Base-by-base conservation (phyloP, 1,284 basidiomycete species). In the Microbotryum silenes-acaulis region DNA sequence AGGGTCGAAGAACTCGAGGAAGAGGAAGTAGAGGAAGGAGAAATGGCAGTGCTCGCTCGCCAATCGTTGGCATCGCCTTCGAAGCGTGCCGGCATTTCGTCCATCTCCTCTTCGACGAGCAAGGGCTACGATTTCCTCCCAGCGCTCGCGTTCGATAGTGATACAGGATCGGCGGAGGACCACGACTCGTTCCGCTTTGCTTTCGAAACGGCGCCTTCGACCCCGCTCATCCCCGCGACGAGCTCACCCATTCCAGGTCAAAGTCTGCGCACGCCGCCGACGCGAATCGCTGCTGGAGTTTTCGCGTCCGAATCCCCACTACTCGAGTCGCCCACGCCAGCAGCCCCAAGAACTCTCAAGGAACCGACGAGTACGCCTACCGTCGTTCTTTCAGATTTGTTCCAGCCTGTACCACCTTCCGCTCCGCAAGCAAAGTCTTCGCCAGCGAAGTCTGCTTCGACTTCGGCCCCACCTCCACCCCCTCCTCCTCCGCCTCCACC, bases 401-500 rank as follows among this genome's bases (percentile, higher is more conserved):
- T 33, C 12, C 51, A 27, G 12, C 27, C 51, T 25, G 25, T 33
- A 4, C 51, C 51, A 91, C 66, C 44, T 14, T 48, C 60, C 10
- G 47, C 52, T 14, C 31, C 51, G 33, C 37, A 42, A 18, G 37
- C 37, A 18, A 42, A 42, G 12, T 42, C 37, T 12, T 42, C 37
- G 14, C 37, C 37, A 18, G 14, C 37, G 12, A 42, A 42, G 16
- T 2, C 57, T 45, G 6, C 60, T 20, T 50, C 58, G 3, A 54
- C 59, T 2, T 51, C 60, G 27, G 46, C 57, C 6, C 56, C 37
- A 6, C 25, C 50, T 12, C 48, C 56, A 20, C 33, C 52, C 27
- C 50, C 60, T 18, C 46, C 45, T 18, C 44, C 54, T 2, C 59
- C 55, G 1, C 55, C 67, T 0, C 62, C 63, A 1, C 50, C 69